Base-by-base conservation (phyloP, 1,284 basidiomycete species). In the Ganoderma leucocontextum region DNA sequence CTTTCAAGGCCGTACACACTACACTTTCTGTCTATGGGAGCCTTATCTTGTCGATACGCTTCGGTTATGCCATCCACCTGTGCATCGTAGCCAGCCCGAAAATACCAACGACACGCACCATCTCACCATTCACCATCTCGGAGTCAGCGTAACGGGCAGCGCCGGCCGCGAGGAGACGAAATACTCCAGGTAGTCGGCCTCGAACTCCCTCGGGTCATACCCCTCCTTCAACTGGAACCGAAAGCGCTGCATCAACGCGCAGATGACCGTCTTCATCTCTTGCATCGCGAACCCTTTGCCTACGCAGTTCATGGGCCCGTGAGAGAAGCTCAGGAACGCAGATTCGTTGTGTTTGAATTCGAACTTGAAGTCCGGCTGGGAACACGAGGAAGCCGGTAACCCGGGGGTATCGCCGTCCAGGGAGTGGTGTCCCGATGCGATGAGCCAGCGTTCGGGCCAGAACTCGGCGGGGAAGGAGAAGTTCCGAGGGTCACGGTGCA, bases 401-500 rank as follows among this genome's bases (percentile, higher is more conserved):
- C 44, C 44, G 25, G 38, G 36, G n/a, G 57, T 22, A 19, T 19
- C 9, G 35, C 19, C 25, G 12, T 35, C 39, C 4, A 49, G 42
- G n/a, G 47, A 33, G 17, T 53, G 33, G 8, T 52, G 58, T 15
- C 59, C 62, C 15, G 66, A 64, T 10, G 66, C 71, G 53, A 69
- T 42, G 41, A 79, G 73, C 78, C 79, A 80, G 36, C 78, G 75
- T 47, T 79, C 78, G 22, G 79, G 79, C 73, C 72, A 74, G 73
- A 76, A 80, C 10, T 57, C 44, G 33, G 76, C 69, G 10, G 79
- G 74, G 35, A 74, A 60, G 8, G 73, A 71, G 75, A 80, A 81
- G 71, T 80, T 76, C 38, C 75, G 76, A 7, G 77, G 70, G 69
- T 80, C 78, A 36, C 78, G 76, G n/a, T 80, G 78, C 4, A 80